Conservation (phyloP, 257 asterid genomes). For the Verbascum thapsus region DNA sequence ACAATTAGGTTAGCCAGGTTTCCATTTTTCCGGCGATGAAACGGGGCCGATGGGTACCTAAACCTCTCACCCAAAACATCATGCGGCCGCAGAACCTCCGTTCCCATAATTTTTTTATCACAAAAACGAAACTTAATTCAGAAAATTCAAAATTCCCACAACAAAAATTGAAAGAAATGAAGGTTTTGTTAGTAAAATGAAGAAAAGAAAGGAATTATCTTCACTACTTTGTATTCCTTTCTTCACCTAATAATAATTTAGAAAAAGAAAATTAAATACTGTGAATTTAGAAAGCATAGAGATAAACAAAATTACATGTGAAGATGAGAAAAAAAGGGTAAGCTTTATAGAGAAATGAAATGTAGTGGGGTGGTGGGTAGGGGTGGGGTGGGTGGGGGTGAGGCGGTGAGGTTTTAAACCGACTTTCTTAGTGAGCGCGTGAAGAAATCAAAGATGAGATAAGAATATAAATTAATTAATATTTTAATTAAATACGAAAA, state of each 20-base stretch:
- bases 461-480: background rate
- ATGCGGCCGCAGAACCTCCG: slow-evolving; percentile 49
- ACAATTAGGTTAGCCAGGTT: slow-evolving; percentile 27
- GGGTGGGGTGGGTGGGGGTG: too few species aligned
- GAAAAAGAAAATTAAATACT: too few species aligned
- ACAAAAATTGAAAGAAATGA: too few species aligned
- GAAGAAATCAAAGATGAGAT: slow-evolving; percentile 26
- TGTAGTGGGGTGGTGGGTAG: too few species aligned
- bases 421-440: too few species aligned
- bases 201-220: too few species aligned
- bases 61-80: slow-evolving; percentile 39
- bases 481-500: background rate
- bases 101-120: slow-evolving; percentile 43
- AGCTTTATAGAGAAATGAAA: slow-evolving; percentile 27
- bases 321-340: background rate
- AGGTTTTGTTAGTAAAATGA: too few species aligned
- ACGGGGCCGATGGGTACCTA: slow-evolving; percentile 27
- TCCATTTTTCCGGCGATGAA: slow-evolving; percentile 45
- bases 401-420: too few species aligned
- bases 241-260: too few species aligned
- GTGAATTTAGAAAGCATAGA: too few species aligned
- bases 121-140: background rate
- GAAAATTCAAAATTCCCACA: slow-evolving; percentile 23
- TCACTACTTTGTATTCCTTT: too few species aligned
- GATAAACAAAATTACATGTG: too few species aligned